Conservation (phyloP, 2,329 filamentous ascomycete genomes). For the Stylonectria norvegica region DNA sequence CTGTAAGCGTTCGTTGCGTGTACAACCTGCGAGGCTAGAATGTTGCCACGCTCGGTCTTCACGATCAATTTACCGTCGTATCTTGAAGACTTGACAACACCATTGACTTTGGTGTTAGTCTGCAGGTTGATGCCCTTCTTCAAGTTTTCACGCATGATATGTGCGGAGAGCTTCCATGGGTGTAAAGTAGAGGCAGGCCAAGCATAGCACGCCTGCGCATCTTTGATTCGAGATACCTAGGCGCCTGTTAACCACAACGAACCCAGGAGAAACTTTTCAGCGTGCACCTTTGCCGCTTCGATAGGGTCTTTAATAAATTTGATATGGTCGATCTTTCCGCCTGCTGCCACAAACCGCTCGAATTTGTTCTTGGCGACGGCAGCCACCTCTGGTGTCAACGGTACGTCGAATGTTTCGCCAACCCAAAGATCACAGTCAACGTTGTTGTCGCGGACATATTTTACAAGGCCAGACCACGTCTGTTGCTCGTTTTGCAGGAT, state of each 20-base stretch:
- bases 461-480: constrained; percentile 10
- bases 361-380: constrained; percentile 4
- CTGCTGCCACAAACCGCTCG: constrained; percentile 9
- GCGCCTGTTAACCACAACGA: not conserved
- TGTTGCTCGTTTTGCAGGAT: constrained; percentile 11
- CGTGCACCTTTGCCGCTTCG: constrained; percentile 9
- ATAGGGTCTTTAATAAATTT: constrained; percentile 6
- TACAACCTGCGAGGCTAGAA: constrained; percentile 7
- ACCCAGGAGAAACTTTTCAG: too few species aligned
- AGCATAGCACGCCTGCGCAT: constrained; percentile 13
- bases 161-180: constrained; percentile 12
- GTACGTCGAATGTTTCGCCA: constrained; percentile 12
- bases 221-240: constrained; percentile 9
- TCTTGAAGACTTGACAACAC: not conserved
- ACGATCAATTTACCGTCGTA: constrained; percentile 4
- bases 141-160: constrained; percentile 11
- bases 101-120: constrained; percentile 5
- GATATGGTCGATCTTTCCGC: constrained; percentile 13
- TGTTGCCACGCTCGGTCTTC: constrained; percentile 6
- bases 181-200: constrained; percentile 13
- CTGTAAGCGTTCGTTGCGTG: constrained; percentile 15
- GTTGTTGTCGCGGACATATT: constrained; percentile 8
- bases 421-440: constrained; percentile 15
- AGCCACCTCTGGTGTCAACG: constrained; percentile 9
- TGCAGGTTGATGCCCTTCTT: constrained; percentile 10